These are phyloP conservation scores for Solanum bukasovii DNA, from an alignment of 257 asterid genomes.

Conservation along the genomic window DNA sequence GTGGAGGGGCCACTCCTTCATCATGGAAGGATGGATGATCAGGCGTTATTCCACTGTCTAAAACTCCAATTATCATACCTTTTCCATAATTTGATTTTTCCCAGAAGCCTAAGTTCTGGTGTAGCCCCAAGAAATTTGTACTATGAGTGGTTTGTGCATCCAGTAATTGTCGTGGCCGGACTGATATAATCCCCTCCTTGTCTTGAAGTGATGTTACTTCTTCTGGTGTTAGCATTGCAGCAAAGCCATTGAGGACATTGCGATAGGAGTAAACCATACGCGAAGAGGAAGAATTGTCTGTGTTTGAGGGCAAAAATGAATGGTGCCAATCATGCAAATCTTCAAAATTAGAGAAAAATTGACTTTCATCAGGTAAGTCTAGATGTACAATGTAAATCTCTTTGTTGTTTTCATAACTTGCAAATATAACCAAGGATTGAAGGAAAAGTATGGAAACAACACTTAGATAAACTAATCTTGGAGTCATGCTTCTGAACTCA, in stretches of 20 bases:
- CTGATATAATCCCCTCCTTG: constrained; percentile 10
- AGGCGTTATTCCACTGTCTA: constrained; percentile 19
- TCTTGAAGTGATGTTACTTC: constrained; percentile 6
- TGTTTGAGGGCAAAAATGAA: constrained; percentile 14
- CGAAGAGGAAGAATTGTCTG: neutral
- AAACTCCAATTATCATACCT: constrained; percentile 20
- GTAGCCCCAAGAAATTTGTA: constrained; percentile 7
- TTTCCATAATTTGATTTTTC: constrained; percentile 10
- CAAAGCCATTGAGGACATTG: constrained; percentile 17
- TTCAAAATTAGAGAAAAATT: neutral
- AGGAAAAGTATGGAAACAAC: neutral
- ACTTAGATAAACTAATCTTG: neutral
- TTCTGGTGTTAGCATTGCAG: constrained; percentile 7
- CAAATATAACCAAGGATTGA: neutral
- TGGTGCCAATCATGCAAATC: constrained; percentile 8
- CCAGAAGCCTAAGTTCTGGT: constrained; percentile 7
- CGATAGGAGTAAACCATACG: constrained; percentile 14
- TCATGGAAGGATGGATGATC: constrained; percentile 12
- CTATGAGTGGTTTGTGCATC: constrained; percentile 9
- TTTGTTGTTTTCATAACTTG: neutral
- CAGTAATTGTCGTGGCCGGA: neutral
- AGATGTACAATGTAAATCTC: constrained; percentile 5
- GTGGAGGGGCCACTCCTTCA: constrained; percentile 8
- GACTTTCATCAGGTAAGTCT: neutral
- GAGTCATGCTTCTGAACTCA: neutral